Evolutionary conservation across 1,139 yeast species (phyloP), one percentile per base, ranked within the genome.

Genomic region (Saccharomycopsis hybrid): DNA sequence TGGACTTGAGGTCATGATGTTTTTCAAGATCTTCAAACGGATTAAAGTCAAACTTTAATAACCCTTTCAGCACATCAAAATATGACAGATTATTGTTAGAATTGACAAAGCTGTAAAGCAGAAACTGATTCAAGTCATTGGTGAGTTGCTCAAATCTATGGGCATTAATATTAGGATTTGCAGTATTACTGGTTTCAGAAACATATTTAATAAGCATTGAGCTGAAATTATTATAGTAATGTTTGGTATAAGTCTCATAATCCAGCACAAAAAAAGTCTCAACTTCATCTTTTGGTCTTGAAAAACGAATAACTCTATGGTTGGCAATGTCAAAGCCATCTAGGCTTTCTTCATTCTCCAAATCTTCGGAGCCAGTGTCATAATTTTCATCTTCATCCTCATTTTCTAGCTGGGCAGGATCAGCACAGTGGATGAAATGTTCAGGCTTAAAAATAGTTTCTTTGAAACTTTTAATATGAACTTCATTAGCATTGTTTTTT

Each of bases 391-490:
- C 11, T 32, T 32, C 11, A 11, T 32, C 35, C 11, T 32, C 35
- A 32, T 32, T 32, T 32, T 8, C 35, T 11, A 32, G 35, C 11
- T 8, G 11, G 11, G 4, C 24, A 7, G 32, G 18, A 8, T 43
- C 29, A 27, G 11, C 27, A 9, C 13, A 3, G 39, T 50, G 46
- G 8, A 50, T 44, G 30, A 31, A 53, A 37, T 53, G 48, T 35
- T 52, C 53, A n/a, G 55, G 56, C n/a, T 37, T 45, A 27, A 53
- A 31, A 5, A 49, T 32, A 2, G 49, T 46, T 3, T 25, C 36
- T 25, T 52, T 49, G 46, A 53, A 53, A 8, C 29, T 31, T 31
- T 41, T 40, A n/a, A 53, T 37, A n/a, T 35, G 47, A 2, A 32
- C 32, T 29, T 51, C 54, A 11, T 41, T 13, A 24, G 50, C 38